Conservation (phyloP, 352 stramenopile species). For the Globisporangium nodosum region DNA sequence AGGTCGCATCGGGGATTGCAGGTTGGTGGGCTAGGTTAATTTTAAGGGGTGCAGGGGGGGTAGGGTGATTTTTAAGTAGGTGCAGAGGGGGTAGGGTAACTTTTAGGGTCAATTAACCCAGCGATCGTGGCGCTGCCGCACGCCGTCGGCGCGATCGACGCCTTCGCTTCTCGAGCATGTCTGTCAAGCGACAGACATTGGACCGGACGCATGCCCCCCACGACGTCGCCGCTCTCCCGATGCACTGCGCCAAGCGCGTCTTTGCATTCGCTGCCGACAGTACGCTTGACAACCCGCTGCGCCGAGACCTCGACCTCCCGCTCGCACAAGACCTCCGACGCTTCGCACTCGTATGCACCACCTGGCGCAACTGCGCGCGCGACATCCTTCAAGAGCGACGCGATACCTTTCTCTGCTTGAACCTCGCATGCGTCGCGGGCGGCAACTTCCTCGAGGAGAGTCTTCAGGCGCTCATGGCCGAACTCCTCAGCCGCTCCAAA, state of each 20-base stretch:
- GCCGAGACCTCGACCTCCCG: constrained; percentile 1
- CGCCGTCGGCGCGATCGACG: too few relatives aligned
- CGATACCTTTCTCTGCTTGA: not conserved
- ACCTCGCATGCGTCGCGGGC: not conserved
- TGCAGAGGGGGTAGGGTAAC: too few relatives aligned
- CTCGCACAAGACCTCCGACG: not conserved
- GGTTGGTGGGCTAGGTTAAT: too few relatives aligned
- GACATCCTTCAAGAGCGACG: not conserved
- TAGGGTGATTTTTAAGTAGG: too few relatives aligned
- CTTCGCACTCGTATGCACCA: not conserved
- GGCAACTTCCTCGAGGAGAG: not conserved
- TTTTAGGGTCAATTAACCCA: too few relatives aligned
- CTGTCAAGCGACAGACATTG: not conserved
- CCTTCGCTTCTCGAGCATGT: too few relatives aligned
- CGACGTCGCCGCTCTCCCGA: not conserved
- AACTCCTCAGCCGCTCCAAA: too few relatives aligned
- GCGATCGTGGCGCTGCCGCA: too few relatives aligned
- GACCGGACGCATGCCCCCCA: too few relatives aligned
- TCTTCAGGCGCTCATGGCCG: not conserved
- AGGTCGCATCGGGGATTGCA: too few relatives aligned
- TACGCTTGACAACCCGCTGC: not conserved
- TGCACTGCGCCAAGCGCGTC: constrained; percentile 6
- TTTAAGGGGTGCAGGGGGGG: too few relatives aligned
- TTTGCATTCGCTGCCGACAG: constrained; percentile 4
- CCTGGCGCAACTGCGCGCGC: not conserved